Base-by-base conservation (phyloP, 768 basidiomycete genomes). In the Kondoa malvinella region DNA sequence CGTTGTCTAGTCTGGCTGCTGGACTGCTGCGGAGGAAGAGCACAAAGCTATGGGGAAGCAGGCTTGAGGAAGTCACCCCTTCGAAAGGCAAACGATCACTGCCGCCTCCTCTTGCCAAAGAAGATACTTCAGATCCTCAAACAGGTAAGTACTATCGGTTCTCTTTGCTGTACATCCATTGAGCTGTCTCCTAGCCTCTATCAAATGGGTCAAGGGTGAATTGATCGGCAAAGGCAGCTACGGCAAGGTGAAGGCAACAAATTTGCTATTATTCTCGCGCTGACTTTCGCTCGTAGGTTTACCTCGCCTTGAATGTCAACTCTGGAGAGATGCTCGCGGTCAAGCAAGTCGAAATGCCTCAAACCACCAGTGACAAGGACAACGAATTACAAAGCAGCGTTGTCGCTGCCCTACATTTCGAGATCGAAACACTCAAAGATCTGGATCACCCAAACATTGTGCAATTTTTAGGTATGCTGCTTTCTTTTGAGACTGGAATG, bases 261-360 rank as follows among this genome's bases (percentile, higher is more conserved):
- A 16, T 31, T 32, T 63, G 26, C 16, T 34, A 33, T 31, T 25
- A 25, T 14, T 63, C 3, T 32, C 61, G 21, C 3, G 30, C 30
- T 32, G 15, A 30, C 32, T 29, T 63, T 29, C 4, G 12, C 8
- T 21, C 40, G 58, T 25, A 88, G 57, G 95, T 99, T 31, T 99
- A 96, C 75, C 84, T 97, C 66, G 95, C 90, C 21, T 80, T 97
- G 68, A 97, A 97, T 76, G 90, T 89, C 33, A 92, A 89, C 1
- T 94, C 92, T 0, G 92, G 92, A 67, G 92, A 97, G 78, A 94
- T 96, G 89, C 92, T 97, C 74, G 95, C 95, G 21, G 95, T 99
- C 71, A 99, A 99, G 78, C 95, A 97, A 78, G 95, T 99, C 60
- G 95, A 97, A 76, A 83, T 92, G 68, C 94, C 95, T 1, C 84